Base-by-base conservation (phyloP, 768 basidiomycete species). In the Mycena metata region DNA sequence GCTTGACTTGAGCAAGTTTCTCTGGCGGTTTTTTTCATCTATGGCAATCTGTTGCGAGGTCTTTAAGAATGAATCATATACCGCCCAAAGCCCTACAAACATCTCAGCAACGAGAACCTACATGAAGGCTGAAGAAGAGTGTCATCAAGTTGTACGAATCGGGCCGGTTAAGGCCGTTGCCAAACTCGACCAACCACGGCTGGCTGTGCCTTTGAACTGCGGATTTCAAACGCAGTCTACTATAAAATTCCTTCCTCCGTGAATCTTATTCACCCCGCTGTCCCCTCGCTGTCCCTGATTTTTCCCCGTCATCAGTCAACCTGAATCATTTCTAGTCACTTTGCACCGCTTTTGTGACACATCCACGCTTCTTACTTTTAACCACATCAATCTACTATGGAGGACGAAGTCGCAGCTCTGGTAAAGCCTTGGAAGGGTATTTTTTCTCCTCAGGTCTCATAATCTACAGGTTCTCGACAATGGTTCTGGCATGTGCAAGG, bases 391-490 rank as follows among this genome's bases (percentile, higher is more conserved):
- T 41, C 47, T 21, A 63, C 68, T 15, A 77, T 77, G 76, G 76
- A 77, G 49, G 76, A 77, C 66, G 76, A 77, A 74, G 73, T 77
- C 46, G 75, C 76, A 43, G 76, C 76, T 24, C 67, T 77, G 58
- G 76, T 75, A 66, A 17, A 63, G 0, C 15, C 35, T 54, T 19
- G 21, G 16, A 2, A 30, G 23, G 12, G 11, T 35, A 21, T 23
- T 39, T 23, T 39, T 17, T 17, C 23, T 17, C 19, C 45, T 11
- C 17, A 16, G 13, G 1, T 49, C n/a, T 36, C 23, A 26, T 21
- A 26, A 30, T 12, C 19, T 36, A 8, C 63, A 89, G 88, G 89
- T 89, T 76, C 88, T 89, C 71, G 89, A 91, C 82, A 90, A 89
- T 80, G 91, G 91, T 74, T 94, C 92, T 78, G 93, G 70, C 43